Conservation (phyloP, 768 basidiomycete species). For the Zangia roseola region DNA sequence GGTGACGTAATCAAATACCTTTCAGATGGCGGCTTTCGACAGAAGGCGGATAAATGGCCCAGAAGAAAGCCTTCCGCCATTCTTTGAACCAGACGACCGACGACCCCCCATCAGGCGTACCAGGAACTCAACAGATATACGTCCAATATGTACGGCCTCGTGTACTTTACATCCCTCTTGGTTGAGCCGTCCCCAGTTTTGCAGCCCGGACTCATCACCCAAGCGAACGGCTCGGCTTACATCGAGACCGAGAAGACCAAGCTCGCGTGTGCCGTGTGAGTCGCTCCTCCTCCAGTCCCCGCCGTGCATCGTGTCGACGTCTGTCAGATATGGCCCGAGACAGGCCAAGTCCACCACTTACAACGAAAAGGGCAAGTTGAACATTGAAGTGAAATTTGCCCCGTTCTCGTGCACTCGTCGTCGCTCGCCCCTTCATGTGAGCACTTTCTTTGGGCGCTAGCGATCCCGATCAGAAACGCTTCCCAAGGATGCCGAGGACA, state of each 20-base stretch:
- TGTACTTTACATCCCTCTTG: background rate
- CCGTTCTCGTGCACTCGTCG: slow-evolving; percentile 85
- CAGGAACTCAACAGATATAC: slow-evolving; percentile 61
- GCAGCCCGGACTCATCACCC: slow-evolving; percentile 84
- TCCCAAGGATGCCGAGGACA: slow-evolving; percentile 90
- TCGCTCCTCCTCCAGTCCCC: slow-evolving; percentile 14
- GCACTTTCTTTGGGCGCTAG: slow-evolving; percentile 24
- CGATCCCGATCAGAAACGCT: background rate
- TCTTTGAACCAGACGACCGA: slow-evolving; percentile 46
- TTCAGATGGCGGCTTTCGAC: slow-evolving; percentile 51
- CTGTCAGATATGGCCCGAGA: slow-evolving; percentile 73
- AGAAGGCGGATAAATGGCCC: slow-evolving; percentile 89
- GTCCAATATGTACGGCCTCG: slow-evolving; percentile 76
- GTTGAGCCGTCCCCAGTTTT: slow-evolving; percentile 55
- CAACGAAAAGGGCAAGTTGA: slow-evolving; percentile 84
- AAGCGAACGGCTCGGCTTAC: slow-evolving; percentile 96
- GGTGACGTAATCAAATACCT: slow-evolving; percentile 26
- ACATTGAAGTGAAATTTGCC: slow-evolving; percentile 95
- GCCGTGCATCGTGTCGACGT: slow-evolving; percentile 1
- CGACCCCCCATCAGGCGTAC: slow-evolving; percentile 35
- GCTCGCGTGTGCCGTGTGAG: slow-evolving; percentile 94
- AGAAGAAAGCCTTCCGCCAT: slow-evolving; percentile 72
- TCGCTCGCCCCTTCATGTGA: slow-evolving; percentile 82
- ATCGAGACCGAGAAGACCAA: slow-evolving; percentile 92
- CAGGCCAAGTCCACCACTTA: slow-evolving; percentile 80